Conservation (phyloP, 129 eudicot species). For the Sambucus nigra region DNA sequence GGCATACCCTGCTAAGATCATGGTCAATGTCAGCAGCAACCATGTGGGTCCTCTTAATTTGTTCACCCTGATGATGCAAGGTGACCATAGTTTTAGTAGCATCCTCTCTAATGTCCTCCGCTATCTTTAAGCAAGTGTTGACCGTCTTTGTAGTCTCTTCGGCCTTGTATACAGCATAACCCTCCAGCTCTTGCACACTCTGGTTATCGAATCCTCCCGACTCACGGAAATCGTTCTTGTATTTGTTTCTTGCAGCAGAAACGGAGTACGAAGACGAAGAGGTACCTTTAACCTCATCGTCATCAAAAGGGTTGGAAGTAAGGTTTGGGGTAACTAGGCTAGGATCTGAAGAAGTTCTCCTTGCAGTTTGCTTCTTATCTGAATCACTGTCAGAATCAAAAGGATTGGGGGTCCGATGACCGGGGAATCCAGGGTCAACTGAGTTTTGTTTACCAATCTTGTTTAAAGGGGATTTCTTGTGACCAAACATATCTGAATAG, state of each 20-base stretch:
- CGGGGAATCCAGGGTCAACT: slow-evolving; percentile 31
- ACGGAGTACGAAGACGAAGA: slow-evolving; percentile 39
- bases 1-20: slow-evolving; percentile 84
- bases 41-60: slow-evolving; percentile 71
- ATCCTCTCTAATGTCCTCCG: slow-evolving; percentile 86
- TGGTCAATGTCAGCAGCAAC: slow-evolving; percentile 86
- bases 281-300: slow-evolving; percentile 29
- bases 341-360: slow-evolving; percentile 45
- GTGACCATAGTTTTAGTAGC: slow-evolving; percentile 78
- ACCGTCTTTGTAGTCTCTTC: slow-evolving; percentile 90
- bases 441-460: slow-evolving; percentile 37
- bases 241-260: slow-evolving; percentile 57
- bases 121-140: slow-evolving; percentile 62
- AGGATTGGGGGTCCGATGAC: slow-evolving; percentile 41
- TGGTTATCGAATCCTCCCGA: slow-evolving; percentile 81
- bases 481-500: slow-evolving; percentile 45
- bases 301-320: slow-evolving; percentile 49
- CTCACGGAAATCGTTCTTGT: slow-evolving; percentile 73
- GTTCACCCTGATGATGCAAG: slow-evolving; percentile 97
- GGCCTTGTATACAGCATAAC: slow-evolving; percentile 75
- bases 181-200: slow-evolving; percentile 67
- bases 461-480: slow-evolving; percentile 54
- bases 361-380: slow-evolving; percentile 39
- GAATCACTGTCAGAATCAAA: slow-evolving; percentile 71
- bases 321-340: slow-evolving; percentile 21